Evolutionary conservation across 768 basidiomycete genomes (phyloP), one percentile per base, ranked within the genome.

Genomic region (Epithele typhae): DNA sequence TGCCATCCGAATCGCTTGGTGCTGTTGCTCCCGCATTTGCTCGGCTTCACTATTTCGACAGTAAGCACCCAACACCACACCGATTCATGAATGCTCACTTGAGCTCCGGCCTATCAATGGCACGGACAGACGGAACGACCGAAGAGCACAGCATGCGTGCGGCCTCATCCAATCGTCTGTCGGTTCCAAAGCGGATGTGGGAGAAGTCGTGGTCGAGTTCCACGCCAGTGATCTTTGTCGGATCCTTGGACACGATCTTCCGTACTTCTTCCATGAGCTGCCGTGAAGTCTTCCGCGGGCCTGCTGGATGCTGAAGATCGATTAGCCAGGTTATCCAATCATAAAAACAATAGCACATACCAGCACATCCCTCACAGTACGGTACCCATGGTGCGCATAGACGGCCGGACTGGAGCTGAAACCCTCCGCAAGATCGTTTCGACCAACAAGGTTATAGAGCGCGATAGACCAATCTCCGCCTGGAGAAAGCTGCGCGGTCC

Each of bases 111-210:
- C 84, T 76, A 42, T 92, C 84, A 33, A 71, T 71, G 46, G 69
- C 74, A 62, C 70, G 78, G 37, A 95, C 76, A 2, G 79, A 75
- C 0, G 86, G 75, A 15, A 87, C 65, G 2, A 68, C 69, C 1
- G 88, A 87, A 0, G 91, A 95, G 53, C 87, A 90, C 15, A 99
- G 65, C 79, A 98, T 88, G 1, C 92, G 78, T 11, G 86, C 84
- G 4, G 95, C 92, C 61, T 99, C 96, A 37, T 93, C 88, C 25
- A 99, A 63, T 30, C 95, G 76, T 17, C 87, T 77, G 66, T 99
- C 96, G 52, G 89, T 82, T 6, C 88, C 88, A 59, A 97, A 97
- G 3, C 95, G 81, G 40, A 93, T 86, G 42, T 81, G 81, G 0
- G 87, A 79, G 66, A 88, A 86, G 40, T 86, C 82, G 38, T 84